Conservation (phyloP, 441 rosid genomes). For the Arabidopsis lyrata region DNA sequence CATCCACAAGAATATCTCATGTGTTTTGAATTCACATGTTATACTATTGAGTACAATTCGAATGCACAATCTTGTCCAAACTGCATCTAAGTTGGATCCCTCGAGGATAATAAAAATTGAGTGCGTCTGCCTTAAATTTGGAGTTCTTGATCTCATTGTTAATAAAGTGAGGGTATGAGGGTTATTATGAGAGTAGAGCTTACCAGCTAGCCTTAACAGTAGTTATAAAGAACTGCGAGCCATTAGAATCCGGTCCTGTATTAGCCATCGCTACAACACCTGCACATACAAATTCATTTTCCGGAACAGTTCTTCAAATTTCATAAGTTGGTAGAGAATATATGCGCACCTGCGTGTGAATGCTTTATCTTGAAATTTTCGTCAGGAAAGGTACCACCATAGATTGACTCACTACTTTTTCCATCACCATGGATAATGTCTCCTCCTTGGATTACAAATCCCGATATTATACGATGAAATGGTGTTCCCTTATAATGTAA, state of each 20-base stretch:
- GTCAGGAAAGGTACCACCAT: constrained; percentile 81
- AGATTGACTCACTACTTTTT: constrained; percentile 77
- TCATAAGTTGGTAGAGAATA: constrained; percentile 17
- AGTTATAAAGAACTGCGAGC: constrained; percentile 93
- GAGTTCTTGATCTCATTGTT: background rate
- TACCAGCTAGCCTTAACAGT: constrained; percentile 95
- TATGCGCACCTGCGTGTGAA: constrained; percentile 73
- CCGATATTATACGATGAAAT: constrained; percentile 92
- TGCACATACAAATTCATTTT: constrained; percentile 32
- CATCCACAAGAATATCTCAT: background rate
- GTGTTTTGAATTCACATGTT: background rate
- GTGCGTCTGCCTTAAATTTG: background rate
- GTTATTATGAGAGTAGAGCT: constrained; percentile 22
- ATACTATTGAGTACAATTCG: background rate
- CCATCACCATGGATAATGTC: constrained; percentile 78
- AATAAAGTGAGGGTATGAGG: too few relatives aligned
- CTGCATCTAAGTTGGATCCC: background rate
- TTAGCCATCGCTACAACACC: constrained; percentile 96
- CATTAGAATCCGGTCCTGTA: constrained; percentile 89
- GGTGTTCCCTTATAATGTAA: constrained; percentile 84
- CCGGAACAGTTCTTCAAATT: background rate
- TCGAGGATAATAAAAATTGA: background rate
- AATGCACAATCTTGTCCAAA: background rate
- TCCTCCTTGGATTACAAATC: constrained; percentile 95
- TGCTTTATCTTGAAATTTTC: constrained; percentile 88